Percentiles rank a stretch among this genome's conserved stretches.
These are phyloP conservation scores for Filobasidium uniguttulatum DNA, from an alignment of 1,284 basidiomycete species.

Conservation along the genomic window DNA sequence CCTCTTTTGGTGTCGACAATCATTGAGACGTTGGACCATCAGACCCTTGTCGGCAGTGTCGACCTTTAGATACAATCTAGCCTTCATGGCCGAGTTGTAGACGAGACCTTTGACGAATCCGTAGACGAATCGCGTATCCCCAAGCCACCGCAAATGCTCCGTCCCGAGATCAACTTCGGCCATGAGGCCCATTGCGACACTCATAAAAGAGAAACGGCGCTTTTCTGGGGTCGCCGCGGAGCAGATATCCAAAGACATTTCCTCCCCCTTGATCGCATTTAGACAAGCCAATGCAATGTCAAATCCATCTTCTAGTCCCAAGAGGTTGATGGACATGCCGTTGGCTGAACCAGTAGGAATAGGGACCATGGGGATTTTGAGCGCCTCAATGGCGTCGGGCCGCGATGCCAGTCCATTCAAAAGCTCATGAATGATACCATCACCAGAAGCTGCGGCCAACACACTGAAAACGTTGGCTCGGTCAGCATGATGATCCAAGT, in stretches of 20 bases:
- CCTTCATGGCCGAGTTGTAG: slow-evolving; percentile 50
- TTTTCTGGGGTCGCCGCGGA: slow-evolving; percentile 43
- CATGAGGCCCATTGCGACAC: slow-evolving; percentile 76
- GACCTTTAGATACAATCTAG: slow-evolving; percentile 57
- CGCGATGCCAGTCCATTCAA: slow-evolving; percentile 78
- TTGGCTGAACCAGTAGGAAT: slow-evolving; percentile 63
- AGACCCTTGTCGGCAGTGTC: slow-evolving; percentile 56
- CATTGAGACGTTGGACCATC: slow-evolving; percentile 46
- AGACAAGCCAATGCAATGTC: slow-evolving; percentile 61
- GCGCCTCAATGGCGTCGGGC: slow-evolving; percentile 52
- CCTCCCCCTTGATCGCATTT: slow-evolving; percentile 73
- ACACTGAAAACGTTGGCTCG: slow-evolving; percentile 37
- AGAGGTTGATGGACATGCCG: slow-evolving; percentile 34
- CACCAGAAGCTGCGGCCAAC: slow-evolving; percentile 72
- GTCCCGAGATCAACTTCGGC: slow-evolving; percentile 78
- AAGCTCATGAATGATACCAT: slow-evolving; percentile 82
- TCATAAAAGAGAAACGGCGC: slow-evolving; percentile 74
- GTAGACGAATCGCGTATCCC: slow-evolving; percentile 74
- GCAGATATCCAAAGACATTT: slow-evolving; percentile 48
- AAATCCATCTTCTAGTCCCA: slow-evolving; percentile 47
- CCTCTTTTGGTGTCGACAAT: slow-evolving; percentile 25
- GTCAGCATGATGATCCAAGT: background rate
- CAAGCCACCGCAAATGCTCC: slow-evolving; percentile 81
- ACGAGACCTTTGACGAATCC: slow-evolving; percentile 62
- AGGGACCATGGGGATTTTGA: slow-evolving; percentile 63